These are phyloP conservation scores for Oehlia diaphana DNA, from an alignment of 192 early-diverging fungal species.

Conservation along the genomic window DNA sequence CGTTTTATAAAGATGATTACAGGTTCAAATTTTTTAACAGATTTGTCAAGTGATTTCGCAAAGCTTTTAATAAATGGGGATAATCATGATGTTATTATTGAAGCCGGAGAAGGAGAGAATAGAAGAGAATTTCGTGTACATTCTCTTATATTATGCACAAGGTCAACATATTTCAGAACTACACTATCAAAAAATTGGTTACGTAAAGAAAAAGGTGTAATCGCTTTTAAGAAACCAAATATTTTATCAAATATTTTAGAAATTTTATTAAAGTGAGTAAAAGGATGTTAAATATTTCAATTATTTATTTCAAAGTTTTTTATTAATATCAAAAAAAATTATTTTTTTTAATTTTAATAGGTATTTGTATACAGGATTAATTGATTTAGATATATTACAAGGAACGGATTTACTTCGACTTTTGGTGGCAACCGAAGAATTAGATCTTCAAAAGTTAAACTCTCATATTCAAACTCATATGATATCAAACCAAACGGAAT, in stretches of 20 bases:
- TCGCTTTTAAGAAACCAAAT: slow-evolving; percentile 23
- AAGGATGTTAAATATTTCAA: background rate
- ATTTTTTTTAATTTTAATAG: background rate
- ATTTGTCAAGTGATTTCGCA: background rate
- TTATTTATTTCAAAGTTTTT: background rate
- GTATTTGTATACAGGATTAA: background rate
- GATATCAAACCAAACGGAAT: background rate
- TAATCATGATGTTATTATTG: background rate
- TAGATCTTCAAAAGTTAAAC: background rate
- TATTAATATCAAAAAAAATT: background rate
- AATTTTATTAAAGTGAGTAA: slow-evolving; percentile 2
- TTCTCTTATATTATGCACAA: slow-evolving; percentile 1
- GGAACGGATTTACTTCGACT: background rate
- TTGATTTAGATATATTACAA: background rate
- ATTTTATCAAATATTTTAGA: slow-evolving; percentile 7
- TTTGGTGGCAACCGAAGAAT: background rate
- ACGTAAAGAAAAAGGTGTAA: slow-evolving; percentile 6
- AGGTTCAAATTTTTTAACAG: background rate
- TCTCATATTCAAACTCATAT: background rate
- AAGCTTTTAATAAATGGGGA: background rate
- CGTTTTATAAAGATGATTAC: background rate
- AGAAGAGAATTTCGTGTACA: slow-evolving; percentile 13
- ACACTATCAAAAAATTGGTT: background rate
- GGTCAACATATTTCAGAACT: slow-evolving; percentile 21
- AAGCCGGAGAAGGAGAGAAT: background rate